phyloP scores from a whole-genome alignment of 2,329 filamentous ascomycete species.

The Ascochyta viciae-villosae region DNA sequence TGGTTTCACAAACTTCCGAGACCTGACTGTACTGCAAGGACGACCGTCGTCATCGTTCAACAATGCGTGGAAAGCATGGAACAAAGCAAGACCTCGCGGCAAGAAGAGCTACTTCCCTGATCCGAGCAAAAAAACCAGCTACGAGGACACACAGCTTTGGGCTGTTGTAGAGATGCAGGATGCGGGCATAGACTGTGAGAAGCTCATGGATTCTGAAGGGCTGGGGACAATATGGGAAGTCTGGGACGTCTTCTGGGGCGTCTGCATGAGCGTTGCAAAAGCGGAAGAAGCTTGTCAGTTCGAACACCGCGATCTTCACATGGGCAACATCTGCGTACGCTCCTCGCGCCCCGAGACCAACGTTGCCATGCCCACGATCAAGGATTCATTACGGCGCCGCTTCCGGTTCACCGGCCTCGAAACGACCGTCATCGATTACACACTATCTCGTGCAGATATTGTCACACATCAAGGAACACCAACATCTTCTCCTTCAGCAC shows the following conservation, averaged over 20 bases:
- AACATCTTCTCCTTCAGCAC: conserved; percentile 22
- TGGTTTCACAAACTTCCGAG: conserved; percentile 68
- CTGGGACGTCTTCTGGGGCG: conserved; percentile 72
- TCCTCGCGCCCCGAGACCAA: conserved; percentile 34
- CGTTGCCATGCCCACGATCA: conserved; percentile 41
- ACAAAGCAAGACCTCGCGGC: conserved; percentile 51
- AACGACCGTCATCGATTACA: conserved; percentile 73
- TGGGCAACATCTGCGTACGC: conserved; percentile 69
- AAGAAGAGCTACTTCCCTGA: conserved; percentile 63
- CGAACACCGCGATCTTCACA: conserved; percentile 71
- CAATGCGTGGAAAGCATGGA: conserved; percentile 55
- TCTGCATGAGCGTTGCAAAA: conserved; percentile 66
- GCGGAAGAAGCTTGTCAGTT: conserved; percentile 67
- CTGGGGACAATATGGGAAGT: conserved; percentile 53
- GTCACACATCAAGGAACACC: conserved; percentile 16
- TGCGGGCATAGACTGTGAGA: conserved; percentile 63
- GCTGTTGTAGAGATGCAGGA: conserved; percentile 71
- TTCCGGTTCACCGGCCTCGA: conserved; percentile 63
- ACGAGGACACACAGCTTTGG: conserved; percentile 65
- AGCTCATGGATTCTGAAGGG: conserved; percentile 45
- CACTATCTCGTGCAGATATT: conserved; percentile 67
- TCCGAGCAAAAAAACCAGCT: conserved; percentile 61
- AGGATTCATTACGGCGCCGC: conserved; percentile 46
- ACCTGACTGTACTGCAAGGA: conserved; percentile 65
- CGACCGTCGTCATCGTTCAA: conserved; percentile 60